Conservation (phyloP, 176 grass and related monocot genomes). For the Secale cereale region DNA sequence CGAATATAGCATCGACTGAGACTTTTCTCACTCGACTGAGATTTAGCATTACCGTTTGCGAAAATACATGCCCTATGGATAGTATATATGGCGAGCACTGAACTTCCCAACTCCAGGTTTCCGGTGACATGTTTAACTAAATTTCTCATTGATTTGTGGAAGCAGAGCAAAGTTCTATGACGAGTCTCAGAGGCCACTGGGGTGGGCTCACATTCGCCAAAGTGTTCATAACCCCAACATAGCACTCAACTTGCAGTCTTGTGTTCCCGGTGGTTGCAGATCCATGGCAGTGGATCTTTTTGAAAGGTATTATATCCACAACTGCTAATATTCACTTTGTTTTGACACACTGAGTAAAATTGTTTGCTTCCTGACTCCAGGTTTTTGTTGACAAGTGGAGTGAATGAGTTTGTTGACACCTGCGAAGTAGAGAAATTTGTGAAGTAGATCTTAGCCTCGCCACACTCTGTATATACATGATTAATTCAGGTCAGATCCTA, state of each 20-base stretch:
- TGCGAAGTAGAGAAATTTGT: conserved; percentile 49
- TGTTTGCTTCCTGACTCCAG: conserved; percentile 15
- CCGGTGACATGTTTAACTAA: neutral
- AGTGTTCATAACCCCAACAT: conserved; percentile 88
- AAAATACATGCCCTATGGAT: too few species aligned
- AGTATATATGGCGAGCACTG: too few species aligned
- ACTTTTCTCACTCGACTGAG: too few species aligned
- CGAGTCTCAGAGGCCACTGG: conserved; percentile 31
- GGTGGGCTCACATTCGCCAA: conserved; percentile 71
- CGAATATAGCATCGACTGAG: too few species aligned
- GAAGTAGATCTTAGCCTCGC: conserved; percentile 5
- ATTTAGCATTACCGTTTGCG: too few species aligned
- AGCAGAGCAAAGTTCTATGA: conserved; percentile 59
- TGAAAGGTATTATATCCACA: conserved; percentile 33
- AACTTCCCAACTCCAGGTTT: too few species aligned
- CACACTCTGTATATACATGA: neutral
- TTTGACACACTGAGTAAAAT: neutral
- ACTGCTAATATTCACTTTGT: neutral
- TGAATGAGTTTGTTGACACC: conserved; percentile 53
- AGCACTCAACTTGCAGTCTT: conserved; percentile 68
- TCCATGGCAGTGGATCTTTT: conserved; percentile 50
- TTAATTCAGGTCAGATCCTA: neutral
- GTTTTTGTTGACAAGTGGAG: conserved; percentile 52
- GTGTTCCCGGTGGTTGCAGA: conserved; percentile 53
- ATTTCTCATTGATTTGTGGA: neutral